These are phyloP conservation scores for Diospyros kaki DNA, from an alignment of 148 eudicot species.

Conservation along the genomic window DNA sequence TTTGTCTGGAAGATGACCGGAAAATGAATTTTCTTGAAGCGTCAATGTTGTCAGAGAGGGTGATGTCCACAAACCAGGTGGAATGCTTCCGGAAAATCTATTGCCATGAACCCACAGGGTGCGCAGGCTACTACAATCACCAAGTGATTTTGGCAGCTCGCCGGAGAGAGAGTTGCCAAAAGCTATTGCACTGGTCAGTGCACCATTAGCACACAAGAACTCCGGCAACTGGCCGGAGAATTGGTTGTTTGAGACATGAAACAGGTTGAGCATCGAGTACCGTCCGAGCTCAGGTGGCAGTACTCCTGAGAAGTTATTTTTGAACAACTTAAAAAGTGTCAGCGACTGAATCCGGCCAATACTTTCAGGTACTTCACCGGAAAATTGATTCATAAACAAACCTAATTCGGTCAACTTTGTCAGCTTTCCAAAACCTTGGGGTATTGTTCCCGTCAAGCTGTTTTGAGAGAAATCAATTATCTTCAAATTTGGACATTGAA, in stretches of 20 bases:
- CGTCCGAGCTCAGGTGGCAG: background rate
- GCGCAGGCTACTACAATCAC: background rate
- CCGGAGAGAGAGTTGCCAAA: background rate
- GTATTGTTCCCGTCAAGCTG: background rate
- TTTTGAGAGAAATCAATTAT: background rate
- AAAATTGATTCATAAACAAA: background rate
- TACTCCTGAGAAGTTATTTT: background rate
- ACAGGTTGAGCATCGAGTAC: background rate
- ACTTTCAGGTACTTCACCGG: background rate
- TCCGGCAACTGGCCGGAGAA: background rate
- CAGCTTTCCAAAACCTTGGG: background rate
- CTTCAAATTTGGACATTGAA: background rate
- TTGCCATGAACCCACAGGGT: background rate
- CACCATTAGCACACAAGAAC: constrained; percentile 1
- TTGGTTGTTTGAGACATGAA: background rate
- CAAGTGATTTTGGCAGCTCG: constrained; percentile 5
- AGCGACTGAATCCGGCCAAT: background rate
- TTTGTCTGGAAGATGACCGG: background rate
- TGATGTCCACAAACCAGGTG: constrained; percentile 5
- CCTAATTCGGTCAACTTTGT: background rate
- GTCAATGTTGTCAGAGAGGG: background rate
- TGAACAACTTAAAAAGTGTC: background rate
- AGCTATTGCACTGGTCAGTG: background rate
- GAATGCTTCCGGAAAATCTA: background rate
- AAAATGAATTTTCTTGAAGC: background rate